phyloP scores from a whole-genome alignment of 441 rosid species.

The Bruguiera hainesii region DNA sequence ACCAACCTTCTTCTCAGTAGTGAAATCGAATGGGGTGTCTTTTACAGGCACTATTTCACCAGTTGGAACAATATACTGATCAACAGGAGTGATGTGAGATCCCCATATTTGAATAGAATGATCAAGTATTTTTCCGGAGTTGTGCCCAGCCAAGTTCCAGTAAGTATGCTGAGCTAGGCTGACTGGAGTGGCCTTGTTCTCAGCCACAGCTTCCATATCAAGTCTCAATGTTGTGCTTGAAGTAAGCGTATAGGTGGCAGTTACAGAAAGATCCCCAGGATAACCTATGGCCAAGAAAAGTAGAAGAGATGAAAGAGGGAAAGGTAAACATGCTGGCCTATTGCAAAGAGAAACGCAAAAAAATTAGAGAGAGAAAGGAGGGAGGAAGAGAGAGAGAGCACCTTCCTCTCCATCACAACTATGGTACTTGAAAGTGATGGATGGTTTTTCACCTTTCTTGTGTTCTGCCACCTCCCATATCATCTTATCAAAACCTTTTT shows the following conservation, averaged over 20 bases:
- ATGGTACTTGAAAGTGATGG: slow-evolving; percentile 63
- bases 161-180: slow-evolving; percentile 90
- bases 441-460: slow-evolving; percentile 55
- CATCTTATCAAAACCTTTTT: slow-evolving; percentile 75
- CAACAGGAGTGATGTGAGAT: slow-evolving; percentile 71
- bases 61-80: slow-evolving; percentile 68
- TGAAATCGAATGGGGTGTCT: slow-evolving; percentile 80
- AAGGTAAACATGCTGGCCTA: no score
- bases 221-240: slow-evolving; percentile 68
- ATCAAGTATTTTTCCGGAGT: slow-evolving; percentile 64
- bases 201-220: slow-evolving; percentile 82
- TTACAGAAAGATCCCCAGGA: slow-evolving; percentile 71
- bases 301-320: slow-evolving; percentile 10
- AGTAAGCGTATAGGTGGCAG: slow-evolving; percentile 69
- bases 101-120: slow-evolving; percentile 71
- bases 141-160: slow-evolving; percentile 85
- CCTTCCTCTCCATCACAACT: slow-evolving; percentile 89
- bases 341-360: background rate
- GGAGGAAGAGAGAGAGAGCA: slow-evolving; percentile 5
- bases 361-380: background rate
- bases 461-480: slow-evolving; percentile 68
- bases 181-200: slow-evolving; percentile 71
- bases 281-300: slow-evolving; percentile 44
- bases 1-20: slow-evolving; percentile 63
- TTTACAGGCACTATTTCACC: slow-evolving; percentile 71